Percentiles rank a stretch among this genome's conserved stretches.
phyloP scores from a whole-genome alignment of 192 early-diverging fungal genomes.

The Mortierella hygrophila region DNA sequence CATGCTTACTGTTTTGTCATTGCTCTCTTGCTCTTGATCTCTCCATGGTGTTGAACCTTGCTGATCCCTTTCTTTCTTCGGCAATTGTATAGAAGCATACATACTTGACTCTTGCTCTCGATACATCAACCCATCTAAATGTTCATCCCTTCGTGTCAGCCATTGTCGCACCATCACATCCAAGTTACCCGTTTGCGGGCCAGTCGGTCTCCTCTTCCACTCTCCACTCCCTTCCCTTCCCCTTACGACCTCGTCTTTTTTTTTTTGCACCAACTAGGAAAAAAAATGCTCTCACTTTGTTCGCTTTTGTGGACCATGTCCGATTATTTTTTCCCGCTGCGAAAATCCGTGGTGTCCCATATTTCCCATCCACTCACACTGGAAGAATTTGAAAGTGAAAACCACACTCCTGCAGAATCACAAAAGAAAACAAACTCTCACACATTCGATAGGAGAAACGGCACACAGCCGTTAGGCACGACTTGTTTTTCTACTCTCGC shows the following conservation, averaged over 20 bases:
- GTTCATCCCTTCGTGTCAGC: neutral
- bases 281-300: neutral
- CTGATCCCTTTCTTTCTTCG: too few species aligned
- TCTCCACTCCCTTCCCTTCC: too few species aligned
- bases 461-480: too few species aligned
- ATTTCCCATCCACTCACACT: neutral
- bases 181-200: neutral
- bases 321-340: neutral
- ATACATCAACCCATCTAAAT: too few species aligned
- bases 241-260: neutral
- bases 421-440: neutral
- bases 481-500: too few species aligned
- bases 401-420: slow-evolving; percentile 5
- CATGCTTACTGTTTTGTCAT: too few species aligned
- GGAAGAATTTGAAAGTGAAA: neutral
- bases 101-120: too few species aligned
- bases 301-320: neutral
- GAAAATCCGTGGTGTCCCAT: too few species aligned
- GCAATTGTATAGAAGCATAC: too few species aligned
- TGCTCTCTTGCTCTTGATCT: too few species aligned
- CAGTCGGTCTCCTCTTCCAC: too few species aligned
- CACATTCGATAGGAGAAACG: neutral
- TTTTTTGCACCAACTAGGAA: neutral
- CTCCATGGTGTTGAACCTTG: too few species aligned
- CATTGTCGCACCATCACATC: neutral